Evolutionary conservation across 1,284 basidiomycete genomes (phyloP).

Genomic region (Puccinia hordei): DNA sequence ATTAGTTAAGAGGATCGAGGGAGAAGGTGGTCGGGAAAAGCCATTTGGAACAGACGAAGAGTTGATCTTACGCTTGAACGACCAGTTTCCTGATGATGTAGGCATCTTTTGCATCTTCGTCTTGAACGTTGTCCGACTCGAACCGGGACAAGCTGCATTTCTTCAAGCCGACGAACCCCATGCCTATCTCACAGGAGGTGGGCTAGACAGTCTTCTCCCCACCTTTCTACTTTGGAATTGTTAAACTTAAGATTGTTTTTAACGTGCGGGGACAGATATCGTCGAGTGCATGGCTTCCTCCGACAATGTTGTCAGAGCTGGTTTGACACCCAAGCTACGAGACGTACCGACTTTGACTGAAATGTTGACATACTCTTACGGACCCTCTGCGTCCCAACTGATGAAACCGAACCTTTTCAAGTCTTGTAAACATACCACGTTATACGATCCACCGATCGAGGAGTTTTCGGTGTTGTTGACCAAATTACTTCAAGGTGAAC

Average conservation of each 20-base stretch:
- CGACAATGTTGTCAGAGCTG: conserved; percentile 96
- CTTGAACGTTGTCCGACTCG: conserved; percentile 79
- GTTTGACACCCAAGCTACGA: conserved; percentile 91
- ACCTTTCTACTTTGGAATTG: neutral
- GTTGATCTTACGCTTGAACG: conserved; percentile 72
- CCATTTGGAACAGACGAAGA: conserved; percentile 64
- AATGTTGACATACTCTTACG: conserved; percentile 82
- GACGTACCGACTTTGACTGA: conserved; percentile 86
- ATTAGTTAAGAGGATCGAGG: conserved; percentile 66
- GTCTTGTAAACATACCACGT: conserved; percentile 59
- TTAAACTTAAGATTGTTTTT: neutral
- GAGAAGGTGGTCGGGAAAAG: conserved; percentile 59
- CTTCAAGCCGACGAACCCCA: conserved; percentile 95
- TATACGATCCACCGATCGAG: conserved; percentile 93
- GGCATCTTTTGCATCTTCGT: conserved; percentile 90
- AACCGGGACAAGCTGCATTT: conserved; percentile 87
- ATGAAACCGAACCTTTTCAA: conserved; percentile 68
- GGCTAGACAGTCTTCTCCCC: conserved; percentile 52
- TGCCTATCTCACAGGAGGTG: conserved; percentile 89
- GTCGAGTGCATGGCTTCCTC: conserved; percentile 98
- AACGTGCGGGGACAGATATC: conserved; percentile 68
- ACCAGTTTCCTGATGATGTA: conserved; percentile 89
- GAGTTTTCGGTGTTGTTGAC: conserved; percentile 86
- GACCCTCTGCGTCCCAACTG: conserved; percentile 70
- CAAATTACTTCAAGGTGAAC: conserved; percentile 63